phyloP scores from a whole-genome alignment of 2,329 filamentous ascomycete species.

The Tolypocladium endophyticum region DNA sequence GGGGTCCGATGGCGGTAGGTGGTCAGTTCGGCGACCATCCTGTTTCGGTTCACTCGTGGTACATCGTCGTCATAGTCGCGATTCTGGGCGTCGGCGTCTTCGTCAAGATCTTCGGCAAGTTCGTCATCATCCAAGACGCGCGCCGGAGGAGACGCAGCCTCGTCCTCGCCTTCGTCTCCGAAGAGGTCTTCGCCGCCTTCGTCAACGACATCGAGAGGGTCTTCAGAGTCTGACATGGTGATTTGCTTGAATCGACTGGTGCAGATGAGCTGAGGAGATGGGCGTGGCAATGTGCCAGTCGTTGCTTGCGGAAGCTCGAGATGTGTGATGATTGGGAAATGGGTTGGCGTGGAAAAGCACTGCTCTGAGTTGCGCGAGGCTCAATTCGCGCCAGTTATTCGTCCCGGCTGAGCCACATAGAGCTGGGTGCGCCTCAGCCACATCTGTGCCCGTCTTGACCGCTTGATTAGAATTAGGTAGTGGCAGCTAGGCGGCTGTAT shows the following conservation, averaged over 20 bases:
- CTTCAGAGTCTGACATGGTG: constrained; percentile 47
- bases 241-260: neutral
- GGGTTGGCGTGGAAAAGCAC: neutral
- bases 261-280: neutral
- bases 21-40: constrained; percentile 51
- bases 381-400: neutral
- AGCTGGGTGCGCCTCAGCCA: neutral
- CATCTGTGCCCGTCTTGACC: neutral
- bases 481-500: neutral
- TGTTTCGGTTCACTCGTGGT: constrained; percentile 36
- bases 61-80: constrained; percentile 33
- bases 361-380: neutral
- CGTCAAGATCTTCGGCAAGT: constrained; percentile 39
- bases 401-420: neutral
- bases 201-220: constrained; percentile 40
- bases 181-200: constrained; percentile 52
- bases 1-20: constrained; percentile 61
- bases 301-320: neutral
- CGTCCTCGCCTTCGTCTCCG: constrained; percentile 50
- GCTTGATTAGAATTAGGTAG: neutral
- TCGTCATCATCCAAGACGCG: constrained; percentile 54
- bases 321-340: neutral
- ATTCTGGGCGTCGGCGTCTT: constrained; percentile 22
- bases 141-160: constrained; percentile 47
- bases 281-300: neutral